phyloP scores from a whole-genome alignment of 805 yeast species.

The Tetrapisispora taiwanensis region DNA sequence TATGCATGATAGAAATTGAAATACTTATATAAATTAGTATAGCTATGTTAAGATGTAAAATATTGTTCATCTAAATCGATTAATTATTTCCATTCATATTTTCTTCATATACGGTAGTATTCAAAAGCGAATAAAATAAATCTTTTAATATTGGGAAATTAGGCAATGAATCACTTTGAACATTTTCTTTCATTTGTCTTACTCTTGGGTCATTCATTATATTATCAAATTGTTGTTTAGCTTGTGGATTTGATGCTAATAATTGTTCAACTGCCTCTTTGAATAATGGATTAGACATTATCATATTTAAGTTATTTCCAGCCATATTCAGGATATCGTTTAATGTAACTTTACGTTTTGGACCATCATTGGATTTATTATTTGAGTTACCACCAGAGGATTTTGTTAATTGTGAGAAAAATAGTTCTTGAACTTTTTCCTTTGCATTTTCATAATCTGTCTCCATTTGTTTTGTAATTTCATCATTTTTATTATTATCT shows the following conservation, averaged over 20 bases:
- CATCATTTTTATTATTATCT: slow-evolving; percentile 35
- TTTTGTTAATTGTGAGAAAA: not conserved
- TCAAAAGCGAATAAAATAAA: slow-evolving; percentile 1
- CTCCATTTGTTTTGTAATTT: slow-evolving; percentile 66
- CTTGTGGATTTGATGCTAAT: slow-evolving; percentile 59
- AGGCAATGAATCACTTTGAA: not conserved
- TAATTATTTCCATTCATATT: not conserved
- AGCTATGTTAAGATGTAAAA: no score
- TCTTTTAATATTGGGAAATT: slow-evolving; percentile 1
- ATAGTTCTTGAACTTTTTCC: slow-evolving; percentile 6
- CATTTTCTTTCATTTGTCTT: slow-evolving; percentile 1
- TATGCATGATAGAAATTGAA: no score
- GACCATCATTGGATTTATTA: not conserved
- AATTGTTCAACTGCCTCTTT: slow-evolving; percentile 57
- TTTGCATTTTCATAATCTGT: slow-evolving; percentile 88
- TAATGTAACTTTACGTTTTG: slow-evolving; percentile 28
- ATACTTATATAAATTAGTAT: no score
- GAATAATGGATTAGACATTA: slow-evolving; percentile 79
- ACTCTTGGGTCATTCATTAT: slow-evolving; percentile 40
- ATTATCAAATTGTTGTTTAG: slow-evolving; percentile 71
- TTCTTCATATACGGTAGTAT: slow-evolving; percentile 1
- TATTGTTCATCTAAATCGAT: no score
- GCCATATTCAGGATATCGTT: slow-evolving; percentile 61
- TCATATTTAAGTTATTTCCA: slow-evolving; percentile 50
- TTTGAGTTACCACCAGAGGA: not conserved